Percentiles rank a stretch among this genome's conserved stretches.
Conservation (phyloP, 2,329 filamentous ascomycete genomes). For the Ophiosphaerella herpotricha region DNA sequence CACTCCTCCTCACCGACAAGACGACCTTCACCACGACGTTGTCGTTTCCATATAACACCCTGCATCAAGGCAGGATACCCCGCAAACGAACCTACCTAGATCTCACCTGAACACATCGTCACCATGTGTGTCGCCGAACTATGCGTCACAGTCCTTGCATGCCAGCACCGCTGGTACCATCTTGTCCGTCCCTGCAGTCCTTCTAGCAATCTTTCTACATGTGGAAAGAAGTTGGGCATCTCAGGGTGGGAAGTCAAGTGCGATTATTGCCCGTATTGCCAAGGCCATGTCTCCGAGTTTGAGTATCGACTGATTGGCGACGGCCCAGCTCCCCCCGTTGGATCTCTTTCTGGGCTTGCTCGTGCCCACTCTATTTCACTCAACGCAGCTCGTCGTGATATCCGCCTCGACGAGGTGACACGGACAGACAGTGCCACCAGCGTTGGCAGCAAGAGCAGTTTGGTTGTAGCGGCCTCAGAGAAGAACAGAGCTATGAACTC, state of each 20-base stretch:
- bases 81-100: constrained; percentile 28
- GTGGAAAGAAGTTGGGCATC: constrained; percentile 50
- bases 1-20: constrained; percentile 5
- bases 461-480: constrained; percentile 42
- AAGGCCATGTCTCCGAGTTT: constrained; percentile 45
- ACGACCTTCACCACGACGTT: constrained; percentile 31
- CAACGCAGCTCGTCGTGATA: constrained; percentile 43
- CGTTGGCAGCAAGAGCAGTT: constrained; percentile 38
- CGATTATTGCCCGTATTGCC: constrained; percentile 55
- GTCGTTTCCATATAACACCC: constrained; percentile 12
- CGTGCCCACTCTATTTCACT: constrained; percentile 47
- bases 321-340: constrained; percentile 45
- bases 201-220: constrained; percentile 53
- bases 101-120: constrained; percentile 27
- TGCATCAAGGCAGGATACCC: constrained; percentile 27
- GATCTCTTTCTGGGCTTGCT: constrained; percentile 45
- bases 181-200: constrained; percentile 51
- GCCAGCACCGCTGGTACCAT: constrained; percentile 57
- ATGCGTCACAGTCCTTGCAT: constrained; percentile 53
- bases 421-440: constrained; percentile 45
- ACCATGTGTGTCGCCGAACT: constrained; percentile 57
- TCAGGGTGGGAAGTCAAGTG: constrained; percentile 57
- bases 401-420: constrained; percentile 43
- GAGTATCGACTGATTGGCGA: constrained; percentile 54
- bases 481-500: constrained; percentile 48